A percentile compares a stretch with the other conserved stretches of the same genome.
Evolutionary conservation across 2,329 filamentous ascomycete species (phyloP).

Genomic region (Fusarium sp.): DNA sequence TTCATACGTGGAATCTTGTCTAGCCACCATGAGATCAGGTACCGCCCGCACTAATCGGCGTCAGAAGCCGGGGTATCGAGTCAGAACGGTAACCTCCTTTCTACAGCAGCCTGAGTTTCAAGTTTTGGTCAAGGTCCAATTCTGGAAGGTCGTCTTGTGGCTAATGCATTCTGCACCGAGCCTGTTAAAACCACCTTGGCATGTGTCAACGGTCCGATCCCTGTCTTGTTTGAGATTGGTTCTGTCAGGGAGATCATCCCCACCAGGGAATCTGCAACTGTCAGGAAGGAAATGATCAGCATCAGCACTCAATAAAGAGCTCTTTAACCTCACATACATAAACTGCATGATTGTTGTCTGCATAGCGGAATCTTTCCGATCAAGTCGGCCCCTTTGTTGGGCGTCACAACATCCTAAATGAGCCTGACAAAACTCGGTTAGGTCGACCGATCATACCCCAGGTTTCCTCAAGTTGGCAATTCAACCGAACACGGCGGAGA

Average conservation of each 20-base stretch:
- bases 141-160: constrained; percentile 22
- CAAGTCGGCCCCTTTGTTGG: not conserved
- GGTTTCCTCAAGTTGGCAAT: constrained; percentile 15
- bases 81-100: constrained; percentile 10
- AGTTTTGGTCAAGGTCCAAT: not conserved
- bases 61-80: not conserved
- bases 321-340: too few relatives aligned
- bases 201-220: constrained; percentile 17
- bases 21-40: not conserved
- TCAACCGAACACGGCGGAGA: not conserved
- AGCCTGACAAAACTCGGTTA: constrained; percentile 5
- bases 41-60: constrained; percentile 1
- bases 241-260: not conserved
- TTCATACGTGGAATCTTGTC: too few relatives aligned
- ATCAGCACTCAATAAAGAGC: not conserved
- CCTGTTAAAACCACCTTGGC: constrained; percentile 8
- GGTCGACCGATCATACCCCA: constrained; percentile 6
- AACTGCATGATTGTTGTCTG: constrained; percentile 3
- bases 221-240: constrained; percentile 4
- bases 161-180: constrained; percentile 6
- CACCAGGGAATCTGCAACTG: not conserved
- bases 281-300: not conserved
- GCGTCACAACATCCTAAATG: constrained; percentile 1
- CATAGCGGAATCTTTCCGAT: not conserved
- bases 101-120: constrained; percentile 15